phyloP scores from a whole-genome alignment of 1,284 basidiomycete species.

The Hemileia vastatrix region DNA sequence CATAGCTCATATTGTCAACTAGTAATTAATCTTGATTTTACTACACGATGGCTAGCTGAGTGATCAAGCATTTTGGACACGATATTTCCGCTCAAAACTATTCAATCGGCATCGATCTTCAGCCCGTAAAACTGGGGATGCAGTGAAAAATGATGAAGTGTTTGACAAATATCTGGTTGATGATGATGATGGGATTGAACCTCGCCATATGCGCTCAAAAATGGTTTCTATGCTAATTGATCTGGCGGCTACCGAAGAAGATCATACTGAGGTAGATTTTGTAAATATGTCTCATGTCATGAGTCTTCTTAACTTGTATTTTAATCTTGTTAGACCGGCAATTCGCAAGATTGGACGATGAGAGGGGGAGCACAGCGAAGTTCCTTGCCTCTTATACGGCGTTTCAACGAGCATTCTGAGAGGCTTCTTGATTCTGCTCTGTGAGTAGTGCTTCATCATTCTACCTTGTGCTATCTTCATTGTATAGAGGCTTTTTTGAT shows the following conservation, averaged over 20 bases:
- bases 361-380: conserved; percentile 78
- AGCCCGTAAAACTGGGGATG: conserved; percentile 71
- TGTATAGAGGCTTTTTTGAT: no score
- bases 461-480: not conserved
- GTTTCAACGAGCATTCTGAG: conserved; percentile 96
- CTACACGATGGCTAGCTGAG: no score
- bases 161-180: conserved; percentile 91
- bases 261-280: conserved; percentile 67
- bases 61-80: conserved; percentile 87
- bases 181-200: conserved; percentile 72
- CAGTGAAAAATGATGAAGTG: conserved; percentile 80
- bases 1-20: no score
- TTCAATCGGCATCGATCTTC: conserved; percentile 91
- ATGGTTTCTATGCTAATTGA: conserved; percentile 51
- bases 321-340: conserved; percentile 57
- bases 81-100: conserved; percentile 89
- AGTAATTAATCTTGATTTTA: no score
- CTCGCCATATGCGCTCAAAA: not conserved
- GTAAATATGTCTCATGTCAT: not conserved
- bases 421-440: conserved; percentile 58
- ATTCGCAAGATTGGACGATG: conserved; percentile 86
- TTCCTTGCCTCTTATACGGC: conserved; percentile 80
- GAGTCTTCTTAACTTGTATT: not conserved
- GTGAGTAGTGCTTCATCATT: conserved; percentile 32
- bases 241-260: conserved; percentile 76